phyloP scores from a whole-genome alignment of 2,329 filamentous ascomycete species.

The Colletotrichum sojae region DNA sequence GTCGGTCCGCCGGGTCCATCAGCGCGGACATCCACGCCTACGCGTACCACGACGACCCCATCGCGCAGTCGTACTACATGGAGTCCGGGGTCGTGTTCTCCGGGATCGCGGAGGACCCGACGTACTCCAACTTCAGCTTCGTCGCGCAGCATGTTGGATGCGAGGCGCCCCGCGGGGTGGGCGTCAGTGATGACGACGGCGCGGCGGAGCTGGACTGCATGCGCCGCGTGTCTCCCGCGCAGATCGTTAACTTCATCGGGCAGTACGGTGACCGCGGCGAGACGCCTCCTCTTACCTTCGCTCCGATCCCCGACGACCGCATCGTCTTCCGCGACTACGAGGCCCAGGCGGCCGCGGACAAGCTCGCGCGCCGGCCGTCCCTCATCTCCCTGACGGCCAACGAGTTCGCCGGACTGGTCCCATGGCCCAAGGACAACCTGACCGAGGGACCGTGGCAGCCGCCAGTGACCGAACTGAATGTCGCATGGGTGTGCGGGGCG shows the following conservation, averaged over 20 bases:
- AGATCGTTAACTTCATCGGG: slow-evolving; percentile 51
- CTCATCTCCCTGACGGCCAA: slow-evolving; percentile 53
- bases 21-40: slow-evolving; percentile 58
- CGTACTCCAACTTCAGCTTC: slow-evolving; percentile 52
- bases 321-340: slow-evolving; percentile 51
- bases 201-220: slow-evolving; percentile 53
- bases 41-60: slow-evolving; percentile 61
- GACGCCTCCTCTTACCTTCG: slow-evolving; percentile 46
- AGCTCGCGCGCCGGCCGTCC: slow-evolving; percentile 46
- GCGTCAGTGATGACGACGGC: slow-evolving; percentile 29
- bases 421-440: slow-evolving; percentile 47
- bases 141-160: slow-evolving; percentile 53
- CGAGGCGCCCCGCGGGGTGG: slow-evolving; percentile 43
- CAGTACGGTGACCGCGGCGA: slow-evolving; percentile 45
- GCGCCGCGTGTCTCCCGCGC: slow-evolving; percentile 49
- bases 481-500: slow-evolving; percentile 48
- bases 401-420: slow-evolving; percentile 48
- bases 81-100: slow-evolving; percentile 57
- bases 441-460: slow-evolving; percentile 47
- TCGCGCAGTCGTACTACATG: slow-evolving; percentile 57
- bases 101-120: slow-evolving; percentile 45
- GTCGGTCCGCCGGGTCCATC: slow-evolving; percentile 61
- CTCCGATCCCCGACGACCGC: slow-evolving; percentile 47
- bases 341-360: slow-evolving; percentile 44
- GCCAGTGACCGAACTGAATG: slow-evolving; percentile 28